These are phyloP conservation scores for Acidomyces sp. DNA, from an alignment of 495 filamentous ascomycete genomes.

Conservation along the genomic window DNA sequence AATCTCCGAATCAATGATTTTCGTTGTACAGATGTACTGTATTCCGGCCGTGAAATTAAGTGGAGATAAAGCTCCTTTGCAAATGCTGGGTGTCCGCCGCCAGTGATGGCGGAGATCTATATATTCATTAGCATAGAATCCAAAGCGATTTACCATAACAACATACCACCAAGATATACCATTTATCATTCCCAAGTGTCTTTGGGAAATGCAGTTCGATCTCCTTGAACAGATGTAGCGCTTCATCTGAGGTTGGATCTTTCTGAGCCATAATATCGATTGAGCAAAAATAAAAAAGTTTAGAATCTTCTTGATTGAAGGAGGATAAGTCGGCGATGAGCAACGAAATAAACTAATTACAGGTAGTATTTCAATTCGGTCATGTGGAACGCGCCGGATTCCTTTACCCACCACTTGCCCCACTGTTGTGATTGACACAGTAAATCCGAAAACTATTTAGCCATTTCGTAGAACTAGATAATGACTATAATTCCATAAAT, in stretches of 20 bases:
- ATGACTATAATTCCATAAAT: too few relatives aligned
- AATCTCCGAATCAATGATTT: conserved; percentile 25
- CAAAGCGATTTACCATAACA: not conserved
- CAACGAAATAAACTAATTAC: too few relatives aligned
- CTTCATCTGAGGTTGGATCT: conserved; percentile 27
- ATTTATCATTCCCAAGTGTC: conserved; percentile 38
- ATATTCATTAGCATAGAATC: not conserved
- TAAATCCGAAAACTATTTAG: too few relatives aligned
- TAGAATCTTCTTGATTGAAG: too few relatives aligned
- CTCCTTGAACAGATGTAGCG: conserved; percentile 34
- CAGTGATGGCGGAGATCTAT: conserved; percentile 21
- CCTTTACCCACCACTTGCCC: too few relatives aligned
- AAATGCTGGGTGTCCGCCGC: conserved; percentile 22
- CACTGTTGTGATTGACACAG: too few relatives aligned
- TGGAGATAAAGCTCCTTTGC: conserved; percentile 24
- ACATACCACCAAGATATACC: conserved; percentile 43
- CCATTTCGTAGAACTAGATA: too few relatives aligned
- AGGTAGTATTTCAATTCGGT: too few relatives aligned
- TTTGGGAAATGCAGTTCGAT: conserved; percentile 41
- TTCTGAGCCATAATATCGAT: conserved; percentile 11
- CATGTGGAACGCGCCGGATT: too few relatives aligned
- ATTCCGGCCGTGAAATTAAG: conserved; percentile 22
- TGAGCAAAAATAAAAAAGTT: too few relatives aligned
- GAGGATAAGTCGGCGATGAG: too few relatives aligned
- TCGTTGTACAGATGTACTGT: conserved; percentile 21